Evolutionary conservation across 768 basidiomycete genomes (phyloP).

Genomic region (Lactarius trivialis): DNA sequence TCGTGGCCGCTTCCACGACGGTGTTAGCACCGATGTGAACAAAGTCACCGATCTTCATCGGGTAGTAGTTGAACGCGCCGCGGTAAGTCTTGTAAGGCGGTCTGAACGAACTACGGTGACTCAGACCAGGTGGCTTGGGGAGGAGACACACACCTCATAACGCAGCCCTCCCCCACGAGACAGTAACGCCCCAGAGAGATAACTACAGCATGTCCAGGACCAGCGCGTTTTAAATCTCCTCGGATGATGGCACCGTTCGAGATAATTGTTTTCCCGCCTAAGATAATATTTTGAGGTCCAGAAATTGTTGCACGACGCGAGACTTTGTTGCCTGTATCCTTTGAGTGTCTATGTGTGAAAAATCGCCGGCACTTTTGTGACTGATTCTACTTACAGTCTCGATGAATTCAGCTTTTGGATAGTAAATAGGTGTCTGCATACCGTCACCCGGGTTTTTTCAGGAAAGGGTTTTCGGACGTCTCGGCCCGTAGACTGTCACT

Average conservation of each 20-base stretch:
- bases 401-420: slow-evolving; percentile 78
- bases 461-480: too few species aligned
- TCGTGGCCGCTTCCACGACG: slow-evolving; percentile 90
- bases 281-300: slow-evolving; percentile 93
- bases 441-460: too few species aligned
- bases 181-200: slow-evolving; percentile 93
- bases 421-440: slow-evolving; percentile 74
- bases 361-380: background rate
- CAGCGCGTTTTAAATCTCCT: slow-evolving; percentile 85
- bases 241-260: slow-evolving; percentile 85
- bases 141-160: slow-evolving; percentile 58
- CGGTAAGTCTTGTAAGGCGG: slow-evolving; percentile 88
- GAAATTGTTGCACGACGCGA: slow-evolving; percentile 86
- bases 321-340: slow-evolving; percentile 97
- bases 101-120: slow-evolving; percentile 32
- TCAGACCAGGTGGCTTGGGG: background rate
- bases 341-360: slow-evolving; percentile 7
- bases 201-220: slow-evolving; percentile 88
- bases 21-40: slow-evolving; percentile 88
- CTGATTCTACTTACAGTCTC: slow-evolving; percentile 54
- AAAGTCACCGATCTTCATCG: slow-evolving; percentile 94
- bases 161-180: slow-evolving; percentile 79
- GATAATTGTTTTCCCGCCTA: slow-evolving; percentile 96
- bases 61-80: slow-evolving; percentile 93
- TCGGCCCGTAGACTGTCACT: too few species aligned